A percentile compares a stretch with the other conserved stretches of the same genome.
Conservation (phyloP, 768 basidiomycete species). For the Panus rudis region DNA sequence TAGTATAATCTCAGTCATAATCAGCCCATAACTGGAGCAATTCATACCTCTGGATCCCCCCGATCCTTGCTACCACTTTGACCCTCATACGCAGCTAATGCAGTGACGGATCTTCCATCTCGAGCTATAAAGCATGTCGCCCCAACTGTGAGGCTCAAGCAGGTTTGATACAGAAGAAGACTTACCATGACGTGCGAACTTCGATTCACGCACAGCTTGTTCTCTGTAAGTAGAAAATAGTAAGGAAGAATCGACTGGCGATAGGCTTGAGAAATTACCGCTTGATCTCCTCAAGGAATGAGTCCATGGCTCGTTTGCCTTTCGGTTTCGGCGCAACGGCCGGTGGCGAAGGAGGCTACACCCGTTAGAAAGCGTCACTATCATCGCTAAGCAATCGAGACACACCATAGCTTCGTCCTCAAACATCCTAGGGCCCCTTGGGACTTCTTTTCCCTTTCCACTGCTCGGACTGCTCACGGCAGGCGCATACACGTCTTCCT, state of each 20-base stretch:
- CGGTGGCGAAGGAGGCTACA: constrained; percentile 55
- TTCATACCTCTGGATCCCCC: constrained; percentile 74
- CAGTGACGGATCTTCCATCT: constrained; percentile 75
- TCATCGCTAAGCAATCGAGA: constrained; percentile 2
- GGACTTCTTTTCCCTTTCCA: too few relatives aligned
- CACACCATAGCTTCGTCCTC: constrained; percentile 27
- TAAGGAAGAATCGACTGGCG: constrained; percentile 2
- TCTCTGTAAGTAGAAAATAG: constrained; percentile 48
- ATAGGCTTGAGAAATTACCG: constrained; percentile 38
- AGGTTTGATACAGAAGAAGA: constrained; percentile 1
- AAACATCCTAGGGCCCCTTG: constrained; percentile 24
- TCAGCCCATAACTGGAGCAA: background rate
- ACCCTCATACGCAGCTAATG: constrained; percentile 89
- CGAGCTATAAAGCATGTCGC: constrained; percentile 24
- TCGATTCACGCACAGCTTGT: constrained; percentile 85
- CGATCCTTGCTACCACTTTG: constrained; percentile 87
- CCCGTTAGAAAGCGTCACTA: constrained; percentile 1
- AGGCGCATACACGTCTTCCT: constrained; percentile 45
- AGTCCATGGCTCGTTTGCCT: constrained; percentile 94
- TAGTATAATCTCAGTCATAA: constrained; percentile 3
- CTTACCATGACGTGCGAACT: constrained; percentile 64
- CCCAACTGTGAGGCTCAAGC: background rate
- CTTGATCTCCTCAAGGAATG: constrained; percentile 95
- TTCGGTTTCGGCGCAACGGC: constrained; percentile 61
- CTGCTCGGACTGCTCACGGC: constrained; percentile 18